Evolutionary conservation across 2,329 filamentous ascomycete species (phyloP), one percentile per base, ranked within the genome.

Genomic region (Colletotrichum sp.): DNA sequence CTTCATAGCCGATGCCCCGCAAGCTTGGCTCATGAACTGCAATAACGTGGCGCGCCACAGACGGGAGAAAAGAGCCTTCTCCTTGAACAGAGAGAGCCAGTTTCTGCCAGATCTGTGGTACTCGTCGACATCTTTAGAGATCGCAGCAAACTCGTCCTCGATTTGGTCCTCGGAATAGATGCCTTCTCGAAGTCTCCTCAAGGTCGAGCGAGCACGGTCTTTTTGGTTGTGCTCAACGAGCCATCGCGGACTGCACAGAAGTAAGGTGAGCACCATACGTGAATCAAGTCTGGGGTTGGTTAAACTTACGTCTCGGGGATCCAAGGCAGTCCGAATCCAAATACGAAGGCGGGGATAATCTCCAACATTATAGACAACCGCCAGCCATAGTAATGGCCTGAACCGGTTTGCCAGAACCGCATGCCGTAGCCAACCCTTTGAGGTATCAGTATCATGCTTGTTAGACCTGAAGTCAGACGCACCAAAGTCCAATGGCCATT

Each of bases 11-110:
- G 90, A 89, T 16, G 90, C 89, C 24, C 90, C 90, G 78, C 89
- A 91, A 88, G 92, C 90, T 78, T 91, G 89, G 0, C 89, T 88
- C 88, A 92, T 89, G 81, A 92, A 92, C 80, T 92, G 90, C 7
- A 92, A 84, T 2, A 91, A 82, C 0, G 89, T 86, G 2, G 90
- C 89, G 21, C 90, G 86, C 91, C 90, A 92, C 16, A 92, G 83
- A 1, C 90, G 86, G 16, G 87, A 85, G 79, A 89, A 89, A 2
- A 92, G 82, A 15, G 85, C 82, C 16, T 83, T 81, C 34, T 90
- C 83, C 6, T 84, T 86, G 80, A 92, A 90, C 1, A 92, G 85
- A 9, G 85, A 85, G n/a, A 83, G 84, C 87, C 86, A 88, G 44
- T 78, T 84, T 67, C 84, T 81, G 18, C 82, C 82, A 7, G 83